A percentile compares a stretch with the other conserved stretches of the same genome.
Conservation (phyloP, 306 rosid genomes). For the Cyclanthera cordifolia region DNA sequence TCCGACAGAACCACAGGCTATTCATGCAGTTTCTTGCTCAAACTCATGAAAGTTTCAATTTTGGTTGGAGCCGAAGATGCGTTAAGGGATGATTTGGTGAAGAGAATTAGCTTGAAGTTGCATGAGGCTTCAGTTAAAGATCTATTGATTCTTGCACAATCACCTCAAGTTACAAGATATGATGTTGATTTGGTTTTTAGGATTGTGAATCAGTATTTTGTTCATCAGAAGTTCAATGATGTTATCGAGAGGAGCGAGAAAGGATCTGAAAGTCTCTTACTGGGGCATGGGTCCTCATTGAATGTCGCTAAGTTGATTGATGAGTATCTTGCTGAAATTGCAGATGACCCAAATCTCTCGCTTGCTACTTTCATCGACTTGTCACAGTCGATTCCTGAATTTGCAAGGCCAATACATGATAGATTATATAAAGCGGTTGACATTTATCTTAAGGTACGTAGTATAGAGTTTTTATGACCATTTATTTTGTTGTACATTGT, state of each 20-base stretch:
- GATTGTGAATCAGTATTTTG: slow-evolving; percentile 44
- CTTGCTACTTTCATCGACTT: slow-evolving; percentile 46
- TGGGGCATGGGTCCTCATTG: slow-evolving; percentile 42
- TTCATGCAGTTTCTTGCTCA: slow-evolving; percentile 73
- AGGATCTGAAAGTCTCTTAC: slow-evolving; percentile 30
- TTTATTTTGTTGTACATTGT: neutral
- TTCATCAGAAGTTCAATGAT: slow-evolving; percentile 30
- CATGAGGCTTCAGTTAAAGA: slow-evolving; percentile 72
- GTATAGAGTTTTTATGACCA: neutral
- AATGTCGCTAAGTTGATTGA: slow-evolving; percentile 69
- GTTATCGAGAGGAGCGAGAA: slow-evolving; percentile 40
- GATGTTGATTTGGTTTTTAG: slow-evolving; percentile 59
- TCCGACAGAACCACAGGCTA: slow-evolving; percentile 50
- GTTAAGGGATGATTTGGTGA: slow-evolving; percentile 46
- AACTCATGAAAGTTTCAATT: slow-evolving; percentile 72
- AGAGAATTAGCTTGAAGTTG: slow-evolving; percentile 47
- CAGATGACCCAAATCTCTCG: slow-evolving; percentile 49
- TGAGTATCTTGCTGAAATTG: slow-evolving; percentile 61
- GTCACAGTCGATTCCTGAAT: slow-evolving; percentile 56
- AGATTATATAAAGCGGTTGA: slow-evolving; percentile 68
- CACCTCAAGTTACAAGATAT: slow-evolving; percentile 46
- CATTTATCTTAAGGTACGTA: slow-evolving; percentile 66
- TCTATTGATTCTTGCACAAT: slow-evolving; percentile 63
- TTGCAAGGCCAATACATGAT: slow-evolving; percentile 72
- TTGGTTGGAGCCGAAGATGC: slow-evolving; percentile 63